These are phyloP conservation scores for Debaryomyces robertsiae DNA, from an alignment of 1,139 yeast genomes.

Conservation along the genomic window DNA sequence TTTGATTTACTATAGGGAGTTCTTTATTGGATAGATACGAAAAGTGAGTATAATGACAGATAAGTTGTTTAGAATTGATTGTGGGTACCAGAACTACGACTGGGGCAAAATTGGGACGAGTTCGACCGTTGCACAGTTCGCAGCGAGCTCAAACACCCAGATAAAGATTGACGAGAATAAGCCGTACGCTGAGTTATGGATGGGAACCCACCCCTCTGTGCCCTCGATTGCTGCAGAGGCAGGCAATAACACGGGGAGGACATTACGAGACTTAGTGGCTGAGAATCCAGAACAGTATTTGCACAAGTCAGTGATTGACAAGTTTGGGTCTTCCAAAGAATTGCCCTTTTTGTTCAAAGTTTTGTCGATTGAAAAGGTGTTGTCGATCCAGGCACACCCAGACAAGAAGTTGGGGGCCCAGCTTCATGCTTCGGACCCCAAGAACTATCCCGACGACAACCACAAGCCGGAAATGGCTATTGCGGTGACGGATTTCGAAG, in stretches of 20 bases:
- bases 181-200: constrained; percentile 95
- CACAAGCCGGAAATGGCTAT: constrained; percentile 99
- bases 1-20: constrained; percentile 1
- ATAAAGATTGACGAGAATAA: constrained; percentile 62
- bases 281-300: constrained; percentile 61
- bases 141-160: constrained; percentile 66
- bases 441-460: constrained; percentile 94
- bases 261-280: constrained; percentile 66
- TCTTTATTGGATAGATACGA: neutral
- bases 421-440: constrained; percentile 81
- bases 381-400: constrained; percentile 97
- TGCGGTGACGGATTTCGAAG: constrained; percentile 94
- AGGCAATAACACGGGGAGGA: constrained; percentile 41
- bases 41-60: constrained; percentile 13
- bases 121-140: constrained; percentile 89
- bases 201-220: constrained; percentile 96
- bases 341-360: constrained; percentile 94
- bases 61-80: constrained; percentile 45
- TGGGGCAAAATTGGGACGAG: constrained; percentile 87
- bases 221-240: constrained; percentile 67
- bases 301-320: constrained; percentile 57
- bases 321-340: constrained; percentile 70
- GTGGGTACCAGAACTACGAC: constrained; percentile 71
- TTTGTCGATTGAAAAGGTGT: constrained; percentile 85
- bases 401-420: constrained; percentile 81